Evolutionary conservation across 2,329 filamentous ascomycete genomes (phyloP).

Genomic region (Arthrobotrys musiformis): DNA sequence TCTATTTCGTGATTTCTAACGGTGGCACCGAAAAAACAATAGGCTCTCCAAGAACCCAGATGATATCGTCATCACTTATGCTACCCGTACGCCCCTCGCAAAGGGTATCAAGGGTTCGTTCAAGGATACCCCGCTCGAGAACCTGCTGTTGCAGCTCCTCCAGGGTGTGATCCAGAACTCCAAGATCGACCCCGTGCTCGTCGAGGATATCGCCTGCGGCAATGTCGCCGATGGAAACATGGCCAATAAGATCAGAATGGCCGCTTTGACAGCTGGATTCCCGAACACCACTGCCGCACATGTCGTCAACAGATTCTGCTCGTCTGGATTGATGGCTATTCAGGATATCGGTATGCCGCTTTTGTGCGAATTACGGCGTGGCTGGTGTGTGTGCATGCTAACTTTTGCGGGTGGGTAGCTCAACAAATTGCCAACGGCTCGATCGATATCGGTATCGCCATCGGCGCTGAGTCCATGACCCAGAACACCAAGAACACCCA

Average conservation of each 20-base stretch:
- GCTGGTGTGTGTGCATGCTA: background rate
- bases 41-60: conserved; percentile 93
- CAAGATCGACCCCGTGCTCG: conserved; percentile 79
- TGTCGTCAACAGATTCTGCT: conserved; percentile 95
- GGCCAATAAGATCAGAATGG: conserved; percentile 89
- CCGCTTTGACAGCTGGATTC: conserved; percentile 89
- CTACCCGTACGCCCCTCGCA: conserved; percentile 85
- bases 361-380: too few relatives aligned
- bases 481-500: conserved; percentile 75
- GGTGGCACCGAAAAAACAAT: conserved; percentile 37
- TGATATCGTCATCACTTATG: conserved; percentile 95
- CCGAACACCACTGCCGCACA: conserved; percentile 86
- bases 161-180: conserved; percentile 74
- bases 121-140: conserved; percentile 93
- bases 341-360: conserved; percentile 77
- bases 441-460: conserved; percentile 87
- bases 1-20: conserved; percentile 20
- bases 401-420: conserved; percentile 61
- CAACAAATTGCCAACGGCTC: conserved; percentile 81
- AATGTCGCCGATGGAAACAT: conserved; percentile 91
- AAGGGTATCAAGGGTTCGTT: conserved; percentile 90
- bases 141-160: conserved; percentile 82
- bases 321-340: conserved; percentile 91
- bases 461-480: conserved; percentile 91
- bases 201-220: conserved; percentile 91